Evolutionary conservation across 2,329 filamentous ascomycete species (phyloP).

Genomic region (Ambrosiella cleistominuta): DNA sequence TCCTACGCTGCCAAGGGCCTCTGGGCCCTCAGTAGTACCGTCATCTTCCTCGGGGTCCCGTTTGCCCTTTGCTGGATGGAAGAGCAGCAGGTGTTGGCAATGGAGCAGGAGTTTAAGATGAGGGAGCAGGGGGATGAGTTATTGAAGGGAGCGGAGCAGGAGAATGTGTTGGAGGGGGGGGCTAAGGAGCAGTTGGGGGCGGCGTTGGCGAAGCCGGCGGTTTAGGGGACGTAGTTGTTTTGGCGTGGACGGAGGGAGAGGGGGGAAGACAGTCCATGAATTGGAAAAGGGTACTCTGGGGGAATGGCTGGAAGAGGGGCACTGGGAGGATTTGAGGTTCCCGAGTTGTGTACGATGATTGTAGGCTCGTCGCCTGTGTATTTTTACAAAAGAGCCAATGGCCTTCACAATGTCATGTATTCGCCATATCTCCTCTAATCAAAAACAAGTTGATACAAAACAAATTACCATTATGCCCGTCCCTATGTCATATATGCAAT

Average conservation of each 20-base stretch:
- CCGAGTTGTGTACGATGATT: too few species aligned
- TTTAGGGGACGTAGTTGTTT: conserved; percentile 23
- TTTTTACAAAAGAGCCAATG: too few species aligned
- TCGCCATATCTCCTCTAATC: too few species aligned
- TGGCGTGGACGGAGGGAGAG: not conserved
- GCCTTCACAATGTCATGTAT: too few species aligned
- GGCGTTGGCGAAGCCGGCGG: conserved; percentile 32
- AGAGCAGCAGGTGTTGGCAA: conserved; percentile 91
- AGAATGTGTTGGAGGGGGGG: conserved; percentile 14
- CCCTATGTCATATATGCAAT: too few species aligned
- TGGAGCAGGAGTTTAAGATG: conserved; percentile 96
- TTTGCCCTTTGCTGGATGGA: conserved; percentile 86
- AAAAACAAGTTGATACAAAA: too few species aligned
- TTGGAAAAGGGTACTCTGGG: too few species aligned
- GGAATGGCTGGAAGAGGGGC: too few species aligned
- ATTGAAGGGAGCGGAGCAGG: conserved; percentile 29
- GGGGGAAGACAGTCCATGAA: too few species aligned
- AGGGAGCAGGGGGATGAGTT: conserved; percentile 73
- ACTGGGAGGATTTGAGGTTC: too few species aligned
- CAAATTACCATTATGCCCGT: too few species aligned
- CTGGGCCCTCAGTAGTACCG: conserved; percentile 81
- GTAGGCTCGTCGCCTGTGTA: too few species aligned
- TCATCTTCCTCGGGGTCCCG: conserved; percentile 76
- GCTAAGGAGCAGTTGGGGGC: conserved; percentile 34
- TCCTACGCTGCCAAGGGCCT: conserved; percentile 55